These are phyloP conservation scores for Phytophthora sp. DNA, from an alignment of 352 stramenopile species.

Conservation along the genomic window DNA sequence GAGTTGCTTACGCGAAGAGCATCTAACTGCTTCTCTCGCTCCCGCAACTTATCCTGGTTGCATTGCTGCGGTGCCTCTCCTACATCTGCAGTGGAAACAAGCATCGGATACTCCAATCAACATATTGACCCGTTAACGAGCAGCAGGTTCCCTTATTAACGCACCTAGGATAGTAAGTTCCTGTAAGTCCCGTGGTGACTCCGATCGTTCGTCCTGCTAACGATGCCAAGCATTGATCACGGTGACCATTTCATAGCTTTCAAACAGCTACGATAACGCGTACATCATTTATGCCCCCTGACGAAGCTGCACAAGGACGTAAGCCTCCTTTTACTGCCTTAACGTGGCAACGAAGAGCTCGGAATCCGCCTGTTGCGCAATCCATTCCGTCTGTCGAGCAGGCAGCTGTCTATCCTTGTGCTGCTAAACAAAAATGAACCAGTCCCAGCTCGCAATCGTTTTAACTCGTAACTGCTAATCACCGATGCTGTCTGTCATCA, in stretches of 20 bases:
- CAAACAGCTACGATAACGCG: background rate
- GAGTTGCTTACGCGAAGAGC: conserved; percentile 37
- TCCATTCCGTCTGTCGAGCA: conserved; percentile 18
- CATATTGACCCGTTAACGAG: background rate
- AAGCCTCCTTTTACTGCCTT: conserved; percentile 33
- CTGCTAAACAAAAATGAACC: too few relatives aligned
- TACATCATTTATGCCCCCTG: conserved; percentile 7
- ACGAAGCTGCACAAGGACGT: background rate
- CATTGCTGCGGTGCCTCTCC: conserved; percentile 2
- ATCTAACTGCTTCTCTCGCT: conserved; percentile 45
- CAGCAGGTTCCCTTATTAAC: background rate
- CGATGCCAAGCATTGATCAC: background rate
- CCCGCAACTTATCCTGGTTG: conserved; percentile 37
- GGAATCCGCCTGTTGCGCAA: conserved; percentile 43
- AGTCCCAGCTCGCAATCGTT: too few relatives aligned
- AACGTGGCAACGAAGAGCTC: conserved; percentile 48
- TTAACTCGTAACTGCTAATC: too few relatives aligned
- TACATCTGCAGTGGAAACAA: conserved; percentile 7
- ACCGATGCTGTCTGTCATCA: too few relatives aligned
- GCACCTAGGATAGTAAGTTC: conserved; percentile 16
- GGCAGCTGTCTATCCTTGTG: too few relatives aligned
- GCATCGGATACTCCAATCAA: background rate
- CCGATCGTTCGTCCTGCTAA: conserved; percentile 13
- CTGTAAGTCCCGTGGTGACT: background rate
- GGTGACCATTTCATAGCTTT: background rate